phyloP scores from a whole-genome alignment of 441 rosid species.

The Lepidium campestre region DNA sequence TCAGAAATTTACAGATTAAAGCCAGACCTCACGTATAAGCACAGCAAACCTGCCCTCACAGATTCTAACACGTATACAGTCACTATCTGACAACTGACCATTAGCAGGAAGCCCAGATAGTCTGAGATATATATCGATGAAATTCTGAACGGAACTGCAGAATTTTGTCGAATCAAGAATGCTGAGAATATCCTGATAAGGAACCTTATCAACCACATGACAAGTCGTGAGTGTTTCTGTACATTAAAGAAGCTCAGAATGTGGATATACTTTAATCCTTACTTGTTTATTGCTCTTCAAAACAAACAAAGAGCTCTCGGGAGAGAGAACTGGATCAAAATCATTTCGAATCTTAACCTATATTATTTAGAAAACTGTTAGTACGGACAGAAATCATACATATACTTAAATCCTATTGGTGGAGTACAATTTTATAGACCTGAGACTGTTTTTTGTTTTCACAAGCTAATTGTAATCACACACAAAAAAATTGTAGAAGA shows the following conservation, averaged over 20 bases:
- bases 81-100: conserved; percentile 83
- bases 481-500: neutral
- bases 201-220: conserved; percentile 50
- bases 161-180: conserved; percentile 76
- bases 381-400: neutral
- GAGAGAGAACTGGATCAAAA: conserved; percentile 99
- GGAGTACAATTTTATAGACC: neutral
- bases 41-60: conserved; percentile 99
- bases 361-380: conserved; percentile 14
- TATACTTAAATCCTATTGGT: neutral
- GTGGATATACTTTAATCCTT: conserved; percentile 21
- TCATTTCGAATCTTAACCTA: conserved; percentile 99
- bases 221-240: conserved; percentile 24
- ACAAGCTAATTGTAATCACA: neutral
- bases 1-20: conserved; percentile 1
- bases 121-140: conserved; percentile 82
- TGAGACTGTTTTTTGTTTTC: neutral
- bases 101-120: conserved; percentile 84
- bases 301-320: conserved; percentile 97
- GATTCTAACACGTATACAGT: conserved; percentile 93
- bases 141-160: conserved; percentile 93
- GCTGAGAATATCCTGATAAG: conserved; percentile 79
- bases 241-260: neutral
- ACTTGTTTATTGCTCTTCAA: conserved; percentile 94
- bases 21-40: conserved; percentile 88